These are phyloP conservation scores for Sporisorium exsertum DNA, from an alignment of 1,284 basidiomycete species.

Conservation along the genomic window DNA sequence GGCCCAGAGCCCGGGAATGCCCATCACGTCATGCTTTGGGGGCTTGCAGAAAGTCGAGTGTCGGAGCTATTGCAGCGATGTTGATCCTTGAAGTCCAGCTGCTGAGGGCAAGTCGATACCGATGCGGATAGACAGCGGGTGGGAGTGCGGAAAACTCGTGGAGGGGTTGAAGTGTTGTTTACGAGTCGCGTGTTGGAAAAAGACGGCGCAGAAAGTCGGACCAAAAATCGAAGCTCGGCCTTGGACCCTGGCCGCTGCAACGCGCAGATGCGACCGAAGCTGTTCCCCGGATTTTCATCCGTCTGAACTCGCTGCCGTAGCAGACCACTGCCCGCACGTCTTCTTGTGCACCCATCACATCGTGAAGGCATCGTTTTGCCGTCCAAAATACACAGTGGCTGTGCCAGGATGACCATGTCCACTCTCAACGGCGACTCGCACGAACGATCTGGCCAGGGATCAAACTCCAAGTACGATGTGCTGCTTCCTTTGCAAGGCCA, in stretches of 20 bases:
- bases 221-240: neutral
- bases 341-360: neutral
- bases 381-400: neutral
- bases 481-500: constrained; percentile 40
- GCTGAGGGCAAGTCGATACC: neutral
- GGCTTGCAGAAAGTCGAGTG: neutral
- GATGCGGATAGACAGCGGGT: neutral
- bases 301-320: neutral
- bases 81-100: neutral
- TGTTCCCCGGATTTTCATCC: neutral
- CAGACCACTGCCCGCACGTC: neutral
- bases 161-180: constrained; percentile 11
- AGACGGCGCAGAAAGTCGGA: neutral
- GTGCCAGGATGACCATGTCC: neutral
- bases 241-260: constrained; percentile 14
- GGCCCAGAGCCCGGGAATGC: constrained; percentile 60
- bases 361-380: too few species aligned
- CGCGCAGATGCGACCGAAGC: neutral
- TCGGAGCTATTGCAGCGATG: neutral
- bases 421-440: neutral
- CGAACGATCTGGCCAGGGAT: neutral
- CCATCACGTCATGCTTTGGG: constrained; percentile 47
- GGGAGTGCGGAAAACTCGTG: constrained; percentile 9
- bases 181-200: constrained; percentile 1
- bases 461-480: constrained; percentile 28